Base-by-base conservation (phyloP, 2,329 filamentous ascomycete species). In the Ascosphaera aggregata region DNA sequence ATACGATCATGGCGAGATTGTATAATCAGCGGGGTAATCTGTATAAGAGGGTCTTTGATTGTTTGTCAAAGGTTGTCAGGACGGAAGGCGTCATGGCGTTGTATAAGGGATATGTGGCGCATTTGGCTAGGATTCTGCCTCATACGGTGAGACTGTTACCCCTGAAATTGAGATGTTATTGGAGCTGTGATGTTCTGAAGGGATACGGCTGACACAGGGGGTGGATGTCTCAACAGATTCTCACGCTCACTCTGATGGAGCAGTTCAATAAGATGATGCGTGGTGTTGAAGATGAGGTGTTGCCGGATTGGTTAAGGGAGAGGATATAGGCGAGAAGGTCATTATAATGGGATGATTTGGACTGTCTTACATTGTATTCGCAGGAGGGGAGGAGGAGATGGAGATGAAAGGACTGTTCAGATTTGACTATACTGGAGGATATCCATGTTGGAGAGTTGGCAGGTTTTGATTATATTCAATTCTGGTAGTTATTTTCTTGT, bases 1-100 rank as follows among this genome's bases (percentile, higher is more conserved):
- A 98, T 57, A 98, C 89, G 3, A 80, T 98, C 60, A 98, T 98
- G 89, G 89, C 82, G 44, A 78, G 89, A 45, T 76, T 98, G 66
- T 98, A 98, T 66, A 98, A 98, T 64, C 89, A 98, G 58, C 92
- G 85, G 44, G 89, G 89, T 39, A 92, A 94, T 54, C 68, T 98
- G n/a, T 98, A 98, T 65, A 76, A 70, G 48, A 80, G 85, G 42
- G 81, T 91, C 3, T 80, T 92, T 45, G 89, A 98, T 60, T 98
- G 89, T 55, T 60, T 95, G 43, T 72, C 70, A 54, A 85, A 93
- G 62, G 98, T 89, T 0, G 67, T 98, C 43, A 77, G 76, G 54
- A 93, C 82, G 0, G 89, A 98, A 56, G 89, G 89, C 17, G 50
- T 93, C 39, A 61, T 95, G 36, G 89, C 89, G 43, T 80, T 98